Base-by-base conservation (phyloP, 2,329 filamentous ascomycete genomes). In the Xylariaceae sp. region DNA sequence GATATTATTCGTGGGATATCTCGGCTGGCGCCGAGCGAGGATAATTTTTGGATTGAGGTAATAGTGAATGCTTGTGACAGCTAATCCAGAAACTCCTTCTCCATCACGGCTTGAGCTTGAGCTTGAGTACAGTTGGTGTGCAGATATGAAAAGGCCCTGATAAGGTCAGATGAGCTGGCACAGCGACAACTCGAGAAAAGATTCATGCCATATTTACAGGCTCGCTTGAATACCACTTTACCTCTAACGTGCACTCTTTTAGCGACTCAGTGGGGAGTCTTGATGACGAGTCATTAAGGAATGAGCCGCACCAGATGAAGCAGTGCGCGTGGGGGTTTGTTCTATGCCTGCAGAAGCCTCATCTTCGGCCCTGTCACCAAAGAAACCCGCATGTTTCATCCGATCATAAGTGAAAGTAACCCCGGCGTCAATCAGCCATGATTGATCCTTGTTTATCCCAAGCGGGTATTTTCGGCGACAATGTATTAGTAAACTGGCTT, bases 1-100 rank as follows among this genome's bases (percentile, higher is more conserved):
- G 41, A 49, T 40, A 11, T 43, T 18, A 58, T 58, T 60, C 51
- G 58, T 55, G 55, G 58, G 39, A 59, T 46, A 45, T 57, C 41
- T 51, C 29, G 9, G 33, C 15, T 35, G 24, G 43, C 48, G 52
- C 56, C 40, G 36, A 45, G n/a, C 11, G 32, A 18, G 39, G 39
- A 42, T 20, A 23, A 33, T 4, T 9, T 15, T 15, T 3, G 30
- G 30, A 13, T 3, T 33, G 16, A n/a, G n/a, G n/a, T n/a, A n/a
- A n/a, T n/a, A n/a, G n/a, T n/a, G n/a, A n/a, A n/a, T n/a, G n/a
- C n/a, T n/a, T n/a, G n/a, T n/a, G n/a, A n/a, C n/a, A n/a, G n/a
- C n/a, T n/a, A n/a, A n/a, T n/a, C n/a, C n/a, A n/a, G n/a, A n/a
- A n/a, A n/a, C n/a, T n/a, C n/a, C n/a, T n/a, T n/a, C n/a, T n/a